Conservation (phyloP, 345 rosid genomes). For the Adansonia digitata region DNA sequence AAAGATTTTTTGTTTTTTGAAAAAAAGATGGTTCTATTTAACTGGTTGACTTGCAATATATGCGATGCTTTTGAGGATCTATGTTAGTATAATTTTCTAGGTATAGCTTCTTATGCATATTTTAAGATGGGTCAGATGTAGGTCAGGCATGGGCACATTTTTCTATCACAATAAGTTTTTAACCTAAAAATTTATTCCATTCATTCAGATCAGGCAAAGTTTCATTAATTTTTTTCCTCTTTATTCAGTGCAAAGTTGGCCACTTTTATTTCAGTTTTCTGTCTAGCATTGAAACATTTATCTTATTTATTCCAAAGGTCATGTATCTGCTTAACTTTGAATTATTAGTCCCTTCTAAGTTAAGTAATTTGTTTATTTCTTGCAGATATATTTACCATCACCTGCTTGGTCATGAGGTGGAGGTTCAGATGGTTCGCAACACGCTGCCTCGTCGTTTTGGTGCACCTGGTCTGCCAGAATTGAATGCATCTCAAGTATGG, state of each 20-base stretch:
- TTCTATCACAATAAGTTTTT: not conserved
- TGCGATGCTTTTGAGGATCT: not conserved
- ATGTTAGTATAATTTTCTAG: not conserved
- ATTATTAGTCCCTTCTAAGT: not conserved
- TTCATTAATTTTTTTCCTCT: not conserved
- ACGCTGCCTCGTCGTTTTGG: constrained; percentile 94
- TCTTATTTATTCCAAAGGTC: not conserved
- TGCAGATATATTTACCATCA: constrained; percentile 94
- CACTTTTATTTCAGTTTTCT: not conserved
- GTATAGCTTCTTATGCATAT: not conserved
- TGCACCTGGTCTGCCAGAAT: constrained; percentile 99
- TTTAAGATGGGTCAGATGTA: not conserved
- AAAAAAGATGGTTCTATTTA: not conserved
- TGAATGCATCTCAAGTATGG: constrained; percentile 96
- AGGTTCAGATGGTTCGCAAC: constrained; percentile 92
- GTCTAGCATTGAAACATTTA: not conserved
- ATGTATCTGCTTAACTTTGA: not conserved
- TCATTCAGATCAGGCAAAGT: not conserved
- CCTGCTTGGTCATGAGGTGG: constrained; percentile 96
- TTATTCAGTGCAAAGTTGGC: not conserved
- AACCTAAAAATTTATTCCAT: not conserved
- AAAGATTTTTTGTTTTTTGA: not conserved
- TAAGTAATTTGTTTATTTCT: constrained; percentile 1
- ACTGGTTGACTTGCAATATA: not conserved
- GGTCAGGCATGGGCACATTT: not conserved